Conservation (phyloP, 2,329 filamentous ascomycete genomes). For the Talaromyces sp. region DNA sequence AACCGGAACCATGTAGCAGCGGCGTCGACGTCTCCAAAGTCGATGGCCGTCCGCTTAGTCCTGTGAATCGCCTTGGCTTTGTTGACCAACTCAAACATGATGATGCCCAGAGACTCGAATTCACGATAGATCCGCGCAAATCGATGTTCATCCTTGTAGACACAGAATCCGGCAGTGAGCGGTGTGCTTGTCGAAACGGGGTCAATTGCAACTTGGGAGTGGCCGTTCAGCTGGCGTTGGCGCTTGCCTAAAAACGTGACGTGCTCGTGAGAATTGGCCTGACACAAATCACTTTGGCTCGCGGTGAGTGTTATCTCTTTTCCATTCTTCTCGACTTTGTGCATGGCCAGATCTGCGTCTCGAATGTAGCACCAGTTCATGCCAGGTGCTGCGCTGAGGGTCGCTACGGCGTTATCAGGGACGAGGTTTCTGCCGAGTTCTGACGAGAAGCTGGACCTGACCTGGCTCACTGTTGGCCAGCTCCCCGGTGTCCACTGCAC, state of each 20-base stretch:
- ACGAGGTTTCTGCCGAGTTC: neutral
- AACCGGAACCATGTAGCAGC: neutral
- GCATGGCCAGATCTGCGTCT: conserved; percentile 20
- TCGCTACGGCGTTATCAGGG: neutral
- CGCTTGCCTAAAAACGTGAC: conserved; percentile 26
- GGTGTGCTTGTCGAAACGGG: neutral
- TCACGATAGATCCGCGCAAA: conserved; percentile 21
- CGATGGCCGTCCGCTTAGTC: conserved; percentile 13
- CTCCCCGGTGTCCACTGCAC: conserved; percentile 46
- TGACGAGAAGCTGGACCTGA: conserved; percentile 19
- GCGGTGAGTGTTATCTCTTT: conserved; percentile 9
- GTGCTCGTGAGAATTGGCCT: conserved; percentile 16
- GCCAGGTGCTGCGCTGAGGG: conserved; percentile 14
- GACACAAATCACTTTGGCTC: conserved; percentile 16
- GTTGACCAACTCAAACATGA: conserved; percentile 19
- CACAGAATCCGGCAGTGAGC: conserved; percentile 17
- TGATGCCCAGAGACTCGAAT: conserved; percentile 3
- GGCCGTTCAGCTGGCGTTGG: conserved; percentile 20
- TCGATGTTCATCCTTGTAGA: conserved; percentile 24
- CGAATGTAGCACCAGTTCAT: conserved; percentile 24
- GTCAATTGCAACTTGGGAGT: conserved; percentile 12
- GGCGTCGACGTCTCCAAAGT: neutral
- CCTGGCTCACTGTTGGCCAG: conserved; percentile 38
- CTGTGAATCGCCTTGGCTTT: conserved; percentile 16
- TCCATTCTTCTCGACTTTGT: conserved; percentile 16